Percentiles rank a stretch among this genome's conserved stretches.
Evolutionary conservation across 495 filamentous ascomycete species (phyloP).

Genomic region (Penicillium waksmanii): DNA sequence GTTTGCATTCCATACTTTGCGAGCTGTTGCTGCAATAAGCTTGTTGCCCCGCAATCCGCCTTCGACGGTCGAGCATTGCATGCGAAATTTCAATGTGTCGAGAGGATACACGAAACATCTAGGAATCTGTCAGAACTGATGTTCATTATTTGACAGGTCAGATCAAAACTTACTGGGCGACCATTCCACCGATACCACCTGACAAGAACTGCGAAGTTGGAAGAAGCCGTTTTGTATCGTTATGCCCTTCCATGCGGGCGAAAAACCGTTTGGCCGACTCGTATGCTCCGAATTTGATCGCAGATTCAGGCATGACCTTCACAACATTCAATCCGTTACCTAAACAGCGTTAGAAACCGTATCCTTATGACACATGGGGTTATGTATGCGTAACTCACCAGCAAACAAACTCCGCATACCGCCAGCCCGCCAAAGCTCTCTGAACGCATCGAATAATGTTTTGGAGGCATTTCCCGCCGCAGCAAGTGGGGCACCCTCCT

Average conservation of each 20-base stretch:
- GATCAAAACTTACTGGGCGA: conserved; percentile 69
- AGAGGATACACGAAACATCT: conserved; percentile 94
- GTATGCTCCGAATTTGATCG: conserved; percentile 95
- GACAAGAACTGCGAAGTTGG: conserved; percentile 87
- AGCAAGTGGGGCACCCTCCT: conserved; percentile 67
- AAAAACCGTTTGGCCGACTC: conserved; percentile 89
- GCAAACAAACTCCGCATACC: conserved; percentile 94
- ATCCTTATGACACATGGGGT: background rate
- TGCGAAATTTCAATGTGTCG: conserved; percentile 96
- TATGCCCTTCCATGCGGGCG: conserved; percentile 84
- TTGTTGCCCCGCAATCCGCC: conserved; percentile 83
- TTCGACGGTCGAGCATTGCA: conserved; percentile 91
- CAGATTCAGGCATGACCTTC: conserved; percentile 98
- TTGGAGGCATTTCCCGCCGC: conserved; percentile 68
- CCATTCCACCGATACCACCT: conserved; percentile 87
- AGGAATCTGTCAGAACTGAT: conserved; percentile 26
- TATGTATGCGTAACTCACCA: conserved; percentile 57
- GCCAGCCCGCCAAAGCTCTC: conserved; percentile 80
- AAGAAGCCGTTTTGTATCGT: conserved; percentile 75
- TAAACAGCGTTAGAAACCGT: conserved; percentile 38
- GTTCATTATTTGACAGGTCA: background rate
- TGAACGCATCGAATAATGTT: conserved; percentile 71
- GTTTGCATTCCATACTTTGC: conserved; percentile 78
- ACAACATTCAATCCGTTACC: conserved; percentile 96
- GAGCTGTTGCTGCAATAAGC: conserved; percentile 78